phyloP scores from a whole-genome alignment of 2,329 filamentous ascomycete species.

The Geosmithia putterillii region DNA sequence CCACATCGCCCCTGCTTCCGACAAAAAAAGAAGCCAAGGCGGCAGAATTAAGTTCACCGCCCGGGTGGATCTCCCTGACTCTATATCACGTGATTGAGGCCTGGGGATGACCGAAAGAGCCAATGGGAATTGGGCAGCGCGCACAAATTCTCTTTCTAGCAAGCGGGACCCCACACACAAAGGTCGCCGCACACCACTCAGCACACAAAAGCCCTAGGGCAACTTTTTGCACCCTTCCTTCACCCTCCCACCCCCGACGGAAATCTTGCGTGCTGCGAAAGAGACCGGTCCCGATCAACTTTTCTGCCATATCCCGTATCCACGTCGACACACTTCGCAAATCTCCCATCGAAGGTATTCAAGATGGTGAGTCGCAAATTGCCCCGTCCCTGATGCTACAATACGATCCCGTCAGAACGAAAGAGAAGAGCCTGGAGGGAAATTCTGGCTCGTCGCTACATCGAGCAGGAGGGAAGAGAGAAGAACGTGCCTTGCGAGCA shows the following conservation, averaged over 20 bases:
- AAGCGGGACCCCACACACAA: conserved; percentile 7
- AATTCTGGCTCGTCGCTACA: not conserved
- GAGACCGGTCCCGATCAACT: conserved; percentile 22
- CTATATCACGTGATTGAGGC: conserved; percentile 1
- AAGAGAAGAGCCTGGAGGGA: not conserved
- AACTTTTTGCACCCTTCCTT: conserved; percentile 18
- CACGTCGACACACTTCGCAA: conserved; percentile 26
- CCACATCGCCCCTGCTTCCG: too few relatives aligned
- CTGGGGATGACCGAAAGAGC: conserved; percentile 6
- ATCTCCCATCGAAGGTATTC: conserved; percentile 25
- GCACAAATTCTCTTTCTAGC: conserved; percentile 5
- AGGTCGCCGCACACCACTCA: conserved; percentile 2
- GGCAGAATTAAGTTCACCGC: conserved; percentile 1
- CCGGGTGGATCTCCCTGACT: not conserved
- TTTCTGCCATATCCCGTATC: conserved; percentile 11
- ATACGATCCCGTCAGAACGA: not conserved
- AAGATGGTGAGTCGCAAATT: conserved; percentile 34
- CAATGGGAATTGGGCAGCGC: conserved; percentile 19
- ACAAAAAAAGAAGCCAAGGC: too few relatives aligned
- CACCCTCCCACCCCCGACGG: conserved; percentile 22
- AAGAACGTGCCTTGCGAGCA: not conserved
- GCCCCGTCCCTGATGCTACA: not conserved
- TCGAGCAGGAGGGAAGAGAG: not conserved
- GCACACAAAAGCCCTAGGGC: conserved; percentile 21
- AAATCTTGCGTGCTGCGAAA: conserved; percentile 15